Evolutionary conservation across 1,139 yeast genomes (phyloP), one percentile per base, ranked within the genome.

Genomic region (Saccharomyces hybrid): DNA sequence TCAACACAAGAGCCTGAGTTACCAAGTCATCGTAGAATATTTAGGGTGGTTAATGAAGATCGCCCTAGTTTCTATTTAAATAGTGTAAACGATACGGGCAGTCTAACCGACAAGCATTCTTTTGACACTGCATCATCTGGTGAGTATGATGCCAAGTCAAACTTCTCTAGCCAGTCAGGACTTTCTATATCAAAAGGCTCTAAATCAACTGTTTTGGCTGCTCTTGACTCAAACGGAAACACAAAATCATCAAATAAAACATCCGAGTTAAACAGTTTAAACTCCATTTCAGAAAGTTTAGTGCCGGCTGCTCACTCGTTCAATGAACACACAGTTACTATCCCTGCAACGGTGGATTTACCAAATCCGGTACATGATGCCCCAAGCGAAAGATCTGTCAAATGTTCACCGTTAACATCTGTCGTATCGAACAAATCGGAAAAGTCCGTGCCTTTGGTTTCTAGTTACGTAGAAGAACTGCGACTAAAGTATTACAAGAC

Each of bases 381-480:
- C 3, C 49, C 32, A 6, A 44, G 44, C 4, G 52, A 50, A 28
- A 50, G 42, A 9, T 42, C 49, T 9, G 47, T 25, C n/a, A 50
- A 48, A 44, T 44, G 31, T 8, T 46, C 48, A n/a, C 25, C 31
- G 28, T 20, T 46, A 46, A 28, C 54, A 5, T 56, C 62, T 2
- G 52, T 54, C 3, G 49, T 44, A 26, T 57, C 63, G 1, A 52
- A 57, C 7, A 56, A 55, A 30, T 58, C 63, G 2, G 70, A 67
- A 32, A 63, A 57, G 47, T 56, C 62, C 7, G 62, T 65, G 2
- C 57, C 63, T 42, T 56, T 69, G 26, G 70, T 69, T 4, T 69
- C 72, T 1, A 63, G 70, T 53, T 68, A 69, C 54, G 69, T 69
- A 3, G 72, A 69, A 44, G 72, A 68, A 51, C 53, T 68, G 28